phyloP scores from a whole-genome alignment of 345 rosid genomes.

The Ceriops tagal region DNA sequence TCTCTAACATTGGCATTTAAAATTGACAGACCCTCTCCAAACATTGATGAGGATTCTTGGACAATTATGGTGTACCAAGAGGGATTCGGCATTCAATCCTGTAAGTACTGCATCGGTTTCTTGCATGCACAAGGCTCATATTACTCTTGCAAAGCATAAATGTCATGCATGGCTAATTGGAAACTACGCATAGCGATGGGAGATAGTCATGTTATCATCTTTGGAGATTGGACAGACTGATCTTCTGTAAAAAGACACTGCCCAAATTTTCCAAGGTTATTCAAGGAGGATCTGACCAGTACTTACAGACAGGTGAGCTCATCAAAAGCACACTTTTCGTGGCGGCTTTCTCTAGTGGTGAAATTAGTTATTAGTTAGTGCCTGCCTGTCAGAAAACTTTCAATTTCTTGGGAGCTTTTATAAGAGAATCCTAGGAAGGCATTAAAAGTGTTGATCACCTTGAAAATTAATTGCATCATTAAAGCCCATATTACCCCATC shows the following conservation, averaged over 20 bases:
- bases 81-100: background rate
- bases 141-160: background rate
- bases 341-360: constrained; percentile 11
- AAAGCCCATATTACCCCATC: no score
- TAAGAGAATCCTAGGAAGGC: background rate
- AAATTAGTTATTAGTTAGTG: constrained; percentile 15
- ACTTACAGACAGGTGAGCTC: background rate
- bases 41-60: constrained; percentile 7
- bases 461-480: background rate
- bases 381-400: background rate
- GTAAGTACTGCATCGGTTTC: background rate
- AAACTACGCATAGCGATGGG: background rate
- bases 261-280: background rate
- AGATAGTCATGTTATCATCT: background rate
- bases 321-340: background rate
- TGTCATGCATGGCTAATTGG: background rate
- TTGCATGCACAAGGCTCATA: background rate
- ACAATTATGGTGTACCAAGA: background rate
- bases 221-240: background rate
- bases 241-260: background rate
- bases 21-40: background rate
- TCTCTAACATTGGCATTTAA: no score
- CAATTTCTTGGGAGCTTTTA: background rate
- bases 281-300: background rate
- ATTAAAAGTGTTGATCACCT: background rate